Evolutionary conservation across 2,329 filamentous ascomycete genomes (phyloP), one percentile per base, ranked within the genome.

Genomic region (Paraphaeosphaeria minitans): DNA sequence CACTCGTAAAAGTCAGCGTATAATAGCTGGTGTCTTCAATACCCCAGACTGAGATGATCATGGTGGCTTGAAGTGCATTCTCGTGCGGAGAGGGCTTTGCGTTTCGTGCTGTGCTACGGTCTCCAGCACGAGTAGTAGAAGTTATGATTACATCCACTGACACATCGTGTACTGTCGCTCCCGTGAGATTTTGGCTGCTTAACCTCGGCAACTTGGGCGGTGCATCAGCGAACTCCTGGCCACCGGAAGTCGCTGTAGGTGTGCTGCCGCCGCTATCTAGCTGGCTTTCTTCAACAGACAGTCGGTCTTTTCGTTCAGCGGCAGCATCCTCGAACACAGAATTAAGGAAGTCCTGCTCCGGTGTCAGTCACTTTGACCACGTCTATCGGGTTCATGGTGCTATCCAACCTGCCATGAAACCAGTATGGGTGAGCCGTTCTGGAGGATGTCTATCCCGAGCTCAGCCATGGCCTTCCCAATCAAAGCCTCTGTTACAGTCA

Each of bases 21-120:
- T 87, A 93, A 74, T 89, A 92, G 10, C 83, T 85, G 64, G 88
- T 84, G 21, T 83, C 82, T 43, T 90, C 85, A 41, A 89, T 85
- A n/a, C 85, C 80, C 88, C 89, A 93, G 7, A 91, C 84, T 0
- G 87, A 90, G 22, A 93, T 85, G 48, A 92, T 91, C 88, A 93
- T 91, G 63, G 88, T 89, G 22, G 90, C 88, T 62, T 85, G 85
- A 0, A 86, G 74, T 33, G 82, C 77, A 33, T 69, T 56, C 9
- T 64, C 57, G 29, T 66, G 61, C 5, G 57, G 33, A 2, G 31
- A n/a, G 16, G 24, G 27, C 37, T 61, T 65, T 13, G 57, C 55
- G 29, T 49, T 43, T 19, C 35, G 49, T 13, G 66, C 55, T 9
- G 42, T 48, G 39, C 57, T 66, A 22, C 61, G 61, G 19, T 56